Conservation (phyloP, 345 rosid species). For the Eucalyptus curtisii region DNA sequence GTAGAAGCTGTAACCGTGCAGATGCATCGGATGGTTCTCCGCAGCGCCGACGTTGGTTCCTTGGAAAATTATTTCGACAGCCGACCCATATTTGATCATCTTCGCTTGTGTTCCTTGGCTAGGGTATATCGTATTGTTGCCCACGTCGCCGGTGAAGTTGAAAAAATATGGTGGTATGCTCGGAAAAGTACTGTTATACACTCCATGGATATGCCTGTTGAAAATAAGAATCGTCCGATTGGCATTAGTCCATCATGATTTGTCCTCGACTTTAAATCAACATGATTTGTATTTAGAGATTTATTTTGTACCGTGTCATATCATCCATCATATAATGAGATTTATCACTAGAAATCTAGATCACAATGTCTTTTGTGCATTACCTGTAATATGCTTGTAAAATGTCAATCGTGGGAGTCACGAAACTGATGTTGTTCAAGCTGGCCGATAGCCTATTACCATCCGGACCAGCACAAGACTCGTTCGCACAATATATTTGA, state of each 20-base stretch:
- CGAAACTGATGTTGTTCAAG: slow-evolving; percentile 35
- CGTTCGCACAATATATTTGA: neutral
- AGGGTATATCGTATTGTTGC: neutral
- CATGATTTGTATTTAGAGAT: neutral
- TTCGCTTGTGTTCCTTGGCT: slow-evolving; percentile 8
- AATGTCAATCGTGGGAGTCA: neutral
- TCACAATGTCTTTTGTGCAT: neutral
- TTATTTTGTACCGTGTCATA: too few relatives aligned
- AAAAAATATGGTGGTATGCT: neutral
- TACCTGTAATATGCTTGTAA: slow-evolving; percentile 36
- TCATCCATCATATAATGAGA: neutral
- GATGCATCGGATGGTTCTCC: slow-evolving; percentile 29
- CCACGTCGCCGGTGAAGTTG: slow-evolving; percentile 20
- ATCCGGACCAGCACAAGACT: neutral
- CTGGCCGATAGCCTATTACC: slow-evolving; percentile 13
- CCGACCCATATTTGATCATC: slow-evolving; percentile 12
- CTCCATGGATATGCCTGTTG: neutral
- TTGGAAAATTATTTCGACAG: slow-evolving; percentile 26
- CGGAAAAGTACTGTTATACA: neutral
- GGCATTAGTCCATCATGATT: neutral
- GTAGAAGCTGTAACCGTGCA: slow-evolving; percentile 32
- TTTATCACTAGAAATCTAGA: neutral
- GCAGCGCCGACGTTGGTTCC: slow-evolving; percentile 17
- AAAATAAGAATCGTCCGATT: neutral
- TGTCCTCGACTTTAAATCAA: neutral